Conservation (phyloP, 2,329 filamentous ascomycete genomes). For the Geoglossum cookeanum region DNA sequence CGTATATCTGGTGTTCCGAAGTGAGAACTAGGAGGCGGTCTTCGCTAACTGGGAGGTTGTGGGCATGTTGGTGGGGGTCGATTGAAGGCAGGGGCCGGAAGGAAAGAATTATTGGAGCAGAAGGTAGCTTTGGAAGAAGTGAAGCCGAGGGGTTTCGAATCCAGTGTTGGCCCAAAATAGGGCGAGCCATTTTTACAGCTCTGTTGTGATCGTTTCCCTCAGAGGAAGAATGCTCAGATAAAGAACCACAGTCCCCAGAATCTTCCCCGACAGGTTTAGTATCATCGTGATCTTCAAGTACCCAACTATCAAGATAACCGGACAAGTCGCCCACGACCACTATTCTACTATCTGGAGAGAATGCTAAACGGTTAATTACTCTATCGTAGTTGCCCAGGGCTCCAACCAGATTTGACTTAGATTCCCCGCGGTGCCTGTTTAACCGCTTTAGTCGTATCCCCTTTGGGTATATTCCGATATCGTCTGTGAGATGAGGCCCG, state of each 20-base stretch:
- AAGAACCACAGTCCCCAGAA: constrained; percentile 22
- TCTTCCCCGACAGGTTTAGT: constrained; percentile 18
- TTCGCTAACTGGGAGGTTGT: constrained; percentile 34
- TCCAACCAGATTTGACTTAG: constrained; percentile 29
- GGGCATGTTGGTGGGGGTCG: constrained; percentile 31
- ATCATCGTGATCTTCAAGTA: constrained; percentile 39
- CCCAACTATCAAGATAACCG: constrained; percentile 76
- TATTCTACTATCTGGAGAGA: constrained; percentile 63
- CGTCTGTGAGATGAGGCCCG: neutral
- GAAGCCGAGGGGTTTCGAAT: constrained; percentile 49
- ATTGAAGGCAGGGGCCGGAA: constrained; percentile 32
- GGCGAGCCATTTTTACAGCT: neutral
- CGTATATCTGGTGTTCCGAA: constrained; percentile 46
- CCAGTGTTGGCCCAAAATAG: constrained; percentile 50
- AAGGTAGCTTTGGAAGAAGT: constrained; percentile 48
- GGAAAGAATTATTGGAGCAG: constrained; percentile 45
- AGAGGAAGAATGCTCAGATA: constrained; percentile 11
- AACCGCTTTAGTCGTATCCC: neutral
- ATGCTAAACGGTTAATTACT: constrained; percentile 52
- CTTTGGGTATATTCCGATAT: neutral
- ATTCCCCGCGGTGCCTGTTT: neutral
- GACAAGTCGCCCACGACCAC: constrained; percentile 64
- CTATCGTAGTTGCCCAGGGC: constrained; percentile 59
- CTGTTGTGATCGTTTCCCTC: constrained; percentile 12
- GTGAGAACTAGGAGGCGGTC: constrained; percentile 41